Base-by-base conservation (phyloP, 257 asterid species). In the Nicotiana attenuata region DNA sequence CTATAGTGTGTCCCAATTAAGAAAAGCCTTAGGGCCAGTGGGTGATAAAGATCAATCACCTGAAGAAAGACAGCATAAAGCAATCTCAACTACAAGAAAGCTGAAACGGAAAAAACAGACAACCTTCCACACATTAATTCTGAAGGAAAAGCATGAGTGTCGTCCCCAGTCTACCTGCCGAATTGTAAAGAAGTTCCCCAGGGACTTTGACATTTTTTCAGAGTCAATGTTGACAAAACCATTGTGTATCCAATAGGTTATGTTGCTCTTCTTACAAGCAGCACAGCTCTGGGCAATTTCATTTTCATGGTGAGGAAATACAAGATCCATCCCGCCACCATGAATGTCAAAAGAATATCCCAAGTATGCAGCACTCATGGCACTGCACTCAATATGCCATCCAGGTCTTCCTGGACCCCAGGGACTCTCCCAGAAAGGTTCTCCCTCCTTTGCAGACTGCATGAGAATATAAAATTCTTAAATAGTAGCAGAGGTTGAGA, bases 361-460 rank as follows among this genome's bases (percentile, higher is more conserved):
- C 76, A 96, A 90, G 86, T 94, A 92, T 69, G 97, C 88, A 85
- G 97, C 97, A 86, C 99, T 96, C 99, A 94, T 96, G 60, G 98
- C 99, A 86, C 99, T 96, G 89, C 99, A 96, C 84, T 96, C 99
- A 24, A 96, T 96, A 89, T 96, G 99, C 98, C 99, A 96, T 85
- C 98, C 99, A 81, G 98, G 99, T 88, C 98, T 94, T 85, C 99
- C 99, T 84, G 95, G 97, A 82, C 99, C 99, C 99, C 99, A 96
- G 5, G 99, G 99, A 88, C 99, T 96, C 85, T 90, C 95, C 99
- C 99, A 96, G 77, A 83, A 94, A 59, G 97, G 99, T 82, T 94
- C 99, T 76, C 98, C 97, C 87, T 89, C 95, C 89, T 96, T 96
- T n/a, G 98, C 97, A n/a, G 97, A 90, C 99, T 96, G 93, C 84